Base-by-base conservation (phyloP, 768 basidiomycete genomes). In the Boletellus emodensis region DNA sequence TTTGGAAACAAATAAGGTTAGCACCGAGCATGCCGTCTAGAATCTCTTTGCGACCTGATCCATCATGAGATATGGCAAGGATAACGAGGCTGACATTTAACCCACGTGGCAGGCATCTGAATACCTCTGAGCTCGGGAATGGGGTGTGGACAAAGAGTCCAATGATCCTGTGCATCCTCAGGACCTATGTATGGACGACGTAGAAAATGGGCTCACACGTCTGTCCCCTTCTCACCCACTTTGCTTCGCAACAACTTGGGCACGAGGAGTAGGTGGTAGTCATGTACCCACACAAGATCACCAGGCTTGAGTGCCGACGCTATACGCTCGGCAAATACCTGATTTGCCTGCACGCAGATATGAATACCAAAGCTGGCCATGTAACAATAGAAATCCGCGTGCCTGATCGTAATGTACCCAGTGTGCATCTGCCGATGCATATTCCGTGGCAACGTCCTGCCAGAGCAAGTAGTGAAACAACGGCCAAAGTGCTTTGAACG, bases 121-220 rank as follows among this genome's bases (percentile, higher is more conserved):
- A 99, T 56, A 97, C 87, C 64, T 99, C 95, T 54, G 87, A 90
- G 65, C 86, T 90, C 5, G 95, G 95, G 85, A 97, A 98, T 12
- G 95, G 94, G 1, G 95, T 97, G 71, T 99, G 95, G 40, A 97
- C 87, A 71, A 97, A 99, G 53, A 99, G 80, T 4, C 94, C 95
- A 37, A 95, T 75, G 53, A 85, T 80, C 15, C 65, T 66, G 38
- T 15, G 9, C n/a, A 26, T 1, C 0, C 15, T 62, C 18, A 60
- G 38, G 17, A 37, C 26, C 12, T 0, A 34, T 43, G 6, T 4
- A 18, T 1, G 2, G 3, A 43, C 11, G 30, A 2, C 3, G 22
- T 13, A 26, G 10, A 14, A 10, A 6, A 28, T 17, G 30, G 32
- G 55, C 66, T 52, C 36, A 68, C 63, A 51, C 53, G 3, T 67